Conservation (phyloP, 257 asterid genomes). For the Solanum raphanifolium region DNA sequence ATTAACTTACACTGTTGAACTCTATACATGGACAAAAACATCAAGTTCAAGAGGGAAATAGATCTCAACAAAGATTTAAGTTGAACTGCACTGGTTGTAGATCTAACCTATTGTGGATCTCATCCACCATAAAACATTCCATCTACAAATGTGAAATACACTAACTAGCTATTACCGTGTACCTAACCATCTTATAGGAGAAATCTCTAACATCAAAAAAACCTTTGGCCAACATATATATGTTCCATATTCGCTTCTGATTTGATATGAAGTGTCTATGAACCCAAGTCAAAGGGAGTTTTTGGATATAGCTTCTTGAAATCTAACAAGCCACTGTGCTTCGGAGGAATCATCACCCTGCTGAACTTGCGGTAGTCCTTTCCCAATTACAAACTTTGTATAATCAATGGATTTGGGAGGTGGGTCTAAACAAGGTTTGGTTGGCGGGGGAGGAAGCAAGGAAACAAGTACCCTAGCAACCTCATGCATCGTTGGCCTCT, state of each 20-base stretch:
- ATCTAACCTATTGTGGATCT: neutral
- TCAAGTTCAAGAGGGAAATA: neutral
- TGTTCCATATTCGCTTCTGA: neutral
- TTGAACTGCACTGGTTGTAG: neutral
- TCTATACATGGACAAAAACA: neutral
- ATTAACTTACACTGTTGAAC: neutral
- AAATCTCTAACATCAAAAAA: constrained; percentile 1
- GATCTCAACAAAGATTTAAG: neutral
- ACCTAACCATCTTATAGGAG: neutral
- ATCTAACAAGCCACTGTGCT: constrained; percentile 77
- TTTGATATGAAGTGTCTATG: neutral
- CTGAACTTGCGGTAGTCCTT: constrained; percentile 32
- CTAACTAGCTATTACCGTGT: neutral
- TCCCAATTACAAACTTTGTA: constrained; percentile 37
- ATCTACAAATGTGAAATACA: neutral
- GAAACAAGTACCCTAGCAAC: constrained; percentile 69
- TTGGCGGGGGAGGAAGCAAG: constrained; percentile 46
- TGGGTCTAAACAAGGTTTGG: constrained; percentile 19
- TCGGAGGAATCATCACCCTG: constrained; percentile 49
- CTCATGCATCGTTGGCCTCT: constrained; percentile 91
- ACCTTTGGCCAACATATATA: neutral
- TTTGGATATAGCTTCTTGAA: constrained; percentile 79
- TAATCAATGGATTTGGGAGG: constrained; percentile 36
- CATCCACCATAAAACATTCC: neutral
- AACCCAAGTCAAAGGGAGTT: constrained; percentile 34